Conservation (phyloP, 495 filamentous ascomycete species). For the Penicillium ochrochloron region DNA sequence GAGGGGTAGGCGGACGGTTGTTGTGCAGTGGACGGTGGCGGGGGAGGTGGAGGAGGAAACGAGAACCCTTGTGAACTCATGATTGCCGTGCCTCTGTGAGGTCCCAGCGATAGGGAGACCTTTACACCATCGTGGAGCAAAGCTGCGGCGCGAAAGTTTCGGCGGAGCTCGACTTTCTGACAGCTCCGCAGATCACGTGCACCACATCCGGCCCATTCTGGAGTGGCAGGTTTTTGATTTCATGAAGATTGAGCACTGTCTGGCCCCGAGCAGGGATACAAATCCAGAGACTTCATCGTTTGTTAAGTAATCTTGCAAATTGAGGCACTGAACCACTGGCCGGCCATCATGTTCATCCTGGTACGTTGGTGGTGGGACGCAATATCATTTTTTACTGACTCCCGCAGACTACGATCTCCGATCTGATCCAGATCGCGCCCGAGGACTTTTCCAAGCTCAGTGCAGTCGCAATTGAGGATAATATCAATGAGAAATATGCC, state of each 20-base stretch:
- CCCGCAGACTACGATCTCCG: slow-evolving; percentile 70
- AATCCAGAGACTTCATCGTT: neutral
- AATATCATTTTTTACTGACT: slow-evolving; percentile 23
- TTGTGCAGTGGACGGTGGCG: slow-evolving; percentile 42
- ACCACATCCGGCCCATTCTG: slow-evolving; percentile 1
- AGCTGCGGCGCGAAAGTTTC: slow-evolving; percentile 17
- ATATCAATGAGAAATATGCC: slow-evolving; percentile 93
- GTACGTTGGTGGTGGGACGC: slow-evolving; percentile 37
- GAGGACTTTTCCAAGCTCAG: slow-evolving; percentile 83
- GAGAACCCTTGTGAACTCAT: slow-evolving; percentile 56
- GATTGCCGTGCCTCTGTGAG: slow-evolving; percentile 31
- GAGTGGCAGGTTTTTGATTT: slow-evolving; percentile 9
- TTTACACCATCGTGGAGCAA: slow-evolving; percentile 25
- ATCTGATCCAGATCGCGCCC: slow-evolving; percentile 89
- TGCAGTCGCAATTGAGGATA: slow-evolving; percentile 81
- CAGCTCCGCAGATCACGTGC: slow-evolving; percentile 28
- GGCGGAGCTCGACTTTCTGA: slow-evolving; percentile 21
- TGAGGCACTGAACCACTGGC: neutral
- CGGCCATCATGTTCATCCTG: slow-evolving; percentile 59
- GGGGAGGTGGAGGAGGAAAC: slow-evolving; percentile 57
- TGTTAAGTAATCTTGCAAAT: neutral
- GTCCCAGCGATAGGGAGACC: slow-evolving; percentile 19
- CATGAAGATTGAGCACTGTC: neutral
- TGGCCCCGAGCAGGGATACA: slow-evolving; percentile 7
- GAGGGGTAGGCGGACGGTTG: slow-evolving; percentile 33